These are phyloP conservation scores for Globisporangium paddicum DNA, from an alignment of 352 stramenopile genomes.

Conservation along the genomic window DNA sequence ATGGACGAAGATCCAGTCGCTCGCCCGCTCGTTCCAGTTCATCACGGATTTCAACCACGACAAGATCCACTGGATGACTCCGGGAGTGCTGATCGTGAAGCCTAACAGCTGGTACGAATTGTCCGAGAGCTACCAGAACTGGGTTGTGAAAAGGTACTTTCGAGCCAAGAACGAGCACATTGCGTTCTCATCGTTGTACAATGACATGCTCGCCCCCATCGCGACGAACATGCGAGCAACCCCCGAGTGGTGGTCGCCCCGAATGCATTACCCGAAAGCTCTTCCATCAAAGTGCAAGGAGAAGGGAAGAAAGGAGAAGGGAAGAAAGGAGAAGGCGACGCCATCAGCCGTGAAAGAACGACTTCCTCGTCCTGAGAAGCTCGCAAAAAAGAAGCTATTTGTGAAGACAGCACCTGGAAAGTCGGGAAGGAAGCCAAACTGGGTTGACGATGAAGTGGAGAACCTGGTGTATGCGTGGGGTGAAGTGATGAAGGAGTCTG, in stretches of 20 bases:
- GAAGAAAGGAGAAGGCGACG: not conserved
- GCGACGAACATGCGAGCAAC: not conserved
- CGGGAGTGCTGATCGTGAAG: not conserved
- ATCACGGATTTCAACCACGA: conserved; percentile 4
- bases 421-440: not conserved
- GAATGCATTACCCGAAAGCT: not conserved
- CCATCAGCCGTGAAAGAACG: not conserved
- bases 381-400: not conserved
- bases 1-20: not conserved
- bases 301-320: not conserved
- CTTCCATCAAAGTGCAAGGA: not conserved
- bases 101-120: not conserved
- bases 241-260: not conserved
- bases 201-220: not conserved
- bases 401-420: not conserved
- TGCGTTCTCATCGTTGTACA: not conserved
- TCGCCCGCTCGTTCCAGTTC: conserved; percentile 1
- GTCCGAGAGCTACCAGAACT: not conserved
- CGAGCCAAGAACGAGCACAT: not conserved
- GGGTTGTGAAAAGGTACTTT: not conserved
- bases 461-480: conserved; percentile 1
- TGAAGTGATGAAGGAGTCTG: not conserved
- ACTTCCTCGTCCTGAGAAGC: not conserved
- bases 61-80: not conserved
- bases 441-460: not conserved